A percentile compares a stretch with the other conserved stretches of the same genome.
Conservation (phyloP, 179 eudicot species). For the Vitellaria paradoxa region DNA sequence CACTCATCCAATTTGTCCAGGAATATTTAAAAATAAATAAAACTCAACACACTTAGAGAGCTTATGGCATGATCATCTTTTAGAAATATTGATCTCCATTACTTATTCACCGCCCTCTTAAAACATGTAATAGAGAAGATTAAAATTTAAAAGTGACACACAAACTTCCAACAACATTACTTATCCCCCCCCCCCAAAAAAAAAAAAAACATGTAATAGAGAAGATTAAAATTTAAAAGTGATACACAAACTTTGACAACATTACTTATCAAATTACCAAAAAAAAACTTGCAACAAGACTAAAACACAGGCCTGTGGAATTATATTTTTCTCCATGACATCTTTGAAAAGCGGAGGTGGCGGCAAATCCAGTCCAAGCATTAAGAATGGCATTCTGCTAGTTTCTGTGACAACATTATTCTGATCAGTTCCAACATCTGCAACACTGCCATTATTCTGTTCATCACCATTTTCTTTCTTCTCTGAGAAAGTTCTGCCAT, state of each 20-base stretch:
- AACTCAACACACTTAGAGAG: not conserved
- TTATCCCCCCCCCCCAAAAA: too few species aligned
- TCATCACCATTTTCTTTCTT: constrained; percentile 42
- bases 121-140: not conserved
- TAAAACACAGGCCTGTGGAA: constrained; percentile 68
- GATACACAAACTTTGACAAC: constrained; percentile 1
- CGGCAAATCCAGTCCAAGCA: constrained; percentile 96
- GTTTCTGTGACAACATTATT: constrained; percentile 46
- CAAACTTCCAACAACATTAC: not conserved
- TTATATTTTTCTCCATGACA: constrained; percentile 93
- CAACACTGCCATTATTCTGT: constrained; percentile 35
- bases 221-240: not conserved
- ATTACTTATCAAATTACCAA: too few species aligned
- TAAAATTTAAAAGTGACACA: constrained; percentile 5
- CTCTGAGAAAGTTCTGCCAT: constrained; percentile 40
- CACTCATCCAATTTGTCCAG: not conserved
- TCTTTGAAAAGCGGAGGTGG: constrained; percentile 95
- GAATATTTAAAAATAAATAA: too few species aligned
- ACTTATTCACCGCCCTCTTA: not conserved
- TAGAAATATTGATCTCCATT: too few species aligned
- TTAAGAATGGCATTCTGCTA: constrained; percentile 84
- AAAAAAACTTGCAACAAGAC: not conserved
- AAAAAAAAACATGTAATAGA: not conserved
- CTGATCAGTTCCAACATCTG: constrained; percentile 42
- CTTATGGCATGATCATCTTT: not conserved